phyloP scores from a whole-genome alignment of 305 asterid genomes.

The Fraxinus greggii region DNA sequence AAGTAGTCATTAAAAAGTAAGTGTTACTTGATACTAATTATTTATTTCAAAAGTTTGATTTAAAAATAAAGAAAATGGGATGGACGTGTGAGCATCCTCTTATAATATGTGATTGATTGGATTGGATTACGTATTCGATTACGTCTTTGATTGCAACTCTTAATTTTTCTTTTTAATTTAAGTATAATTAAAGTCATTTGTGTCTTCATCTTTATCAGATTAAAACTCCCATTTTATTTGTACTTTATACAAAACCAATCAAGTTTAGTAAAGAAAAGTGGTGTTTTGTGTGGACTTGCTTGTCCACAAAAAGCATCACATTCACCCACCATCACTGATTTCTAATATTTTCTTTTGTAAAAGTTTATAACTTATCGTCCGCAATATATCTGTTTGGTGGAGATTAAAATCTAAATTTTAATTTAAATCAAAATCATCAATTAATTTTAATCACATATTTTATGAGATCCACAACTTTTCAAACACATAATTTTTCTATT shows the following conservation, averaged over 20 bases:
- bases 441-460: too few species aligned
- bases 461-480: too few species aligned
- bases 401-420: too few species aligned
- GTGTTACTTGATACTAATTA: neutral
- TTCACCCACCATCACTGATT: constrained; percentile 7
- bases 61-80: constrained; percentile 8
- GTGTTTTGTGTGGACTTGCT: constrained; percentile 10
- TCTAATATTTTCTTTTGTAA: neutral
- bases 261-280: constrained; percentile 16
- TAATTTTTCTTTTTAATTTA: neutral
- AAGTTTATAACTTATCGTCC: neutral
- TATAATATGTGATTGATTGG: neutral
- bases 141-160: constrained; percentile 6
- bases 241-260: constrained; percentile 25
- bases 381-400: neutral
- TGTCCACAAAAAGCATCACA: constrained; percentile 26
- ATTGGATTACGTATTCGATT: constrained; percentile 21
- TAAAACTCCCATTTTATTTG: constrained; percentile 21
- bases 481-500: too few species aligned
- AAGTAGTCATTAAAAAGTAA: neutral
- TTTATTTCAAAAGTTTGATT: neutral
- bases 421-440: too few species aligned
- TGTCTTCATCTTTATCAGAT: neutral
- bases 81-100: constrained; percentile 17
- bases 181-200: neutral